A percentile compares a stretch with the other conserved stretches of the same genome.
phyloP scores from a whole-genome alignment of 306 rosid species.

The Cicer yamashitae region DNA sequence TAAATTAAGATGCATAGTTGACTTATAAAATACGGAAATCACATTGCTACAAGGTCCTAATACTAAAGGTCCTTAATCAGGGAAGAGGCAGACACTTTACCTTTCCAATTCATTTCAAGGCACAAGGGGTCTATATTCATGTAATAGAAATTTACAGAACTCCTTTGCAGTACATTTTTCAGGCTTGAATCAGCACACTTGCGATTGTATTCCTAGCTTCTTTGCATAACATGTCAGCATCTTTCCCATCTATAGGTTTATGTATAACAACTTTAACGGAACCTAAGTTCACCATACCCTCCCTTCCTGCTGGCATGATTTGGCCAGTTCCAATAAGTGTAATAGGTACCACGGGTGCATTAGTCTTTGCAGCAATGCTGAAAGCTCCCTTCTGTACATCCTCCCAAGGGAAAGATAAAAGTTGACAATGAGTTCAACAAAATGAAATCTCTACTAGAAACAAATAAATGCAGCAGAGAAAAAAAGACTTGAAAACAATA shows the following conservation, averaged over 20 bases:
- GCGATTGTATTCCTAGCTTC: constrained; percentile 76
- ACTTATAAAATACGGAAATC: not conserved
- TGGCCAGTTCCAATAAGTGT: constrained; percentile 88
- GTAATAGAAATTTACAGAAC: constrained; percentile 39
- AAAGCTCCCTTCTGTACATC: constrained; percentile 92
- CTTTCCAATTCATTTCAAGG: constrained; percentile 36
- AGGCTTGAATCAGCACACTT: constrained; percentile 57
- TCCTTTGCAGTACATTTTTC: constrained; percentile 44
- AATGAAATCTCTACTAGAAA: constrained; percentile 1
- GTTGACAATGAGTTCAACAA: constrained; percentile 26
- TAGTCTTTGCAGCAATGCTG: constrained; percentile 82
- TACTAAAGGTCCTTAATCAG: constrained; percentile 25
- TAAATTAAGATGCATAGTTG: not conserved
- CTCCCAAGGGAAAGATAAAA: constrained; percentile 42
- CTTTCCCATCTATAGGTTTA: constrained; percentile 68
- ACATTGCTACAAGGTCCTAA: constrained; percentile 9
- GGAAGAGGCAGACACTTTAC: constrained; percentile 33
- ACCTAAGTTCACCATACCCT: constrained; percentile 72
- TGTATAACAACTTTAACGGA: constrained; percentile 79
- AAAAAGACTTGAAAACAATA: constrained; percentile 5
- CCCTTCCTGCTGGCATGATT: constrained; percentile 93
- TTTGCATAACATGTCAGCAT: constrained; percentile 62
- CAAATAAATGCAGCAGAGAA: not conserved
- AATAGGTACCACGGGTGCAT: constrained; percentile 85
- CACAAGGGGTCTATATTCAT: constrained; percentile 27